Evolutionary conservation across 257 asterid genomes (phyloP).

Genomic region (Cordia subcordata): DNA sequence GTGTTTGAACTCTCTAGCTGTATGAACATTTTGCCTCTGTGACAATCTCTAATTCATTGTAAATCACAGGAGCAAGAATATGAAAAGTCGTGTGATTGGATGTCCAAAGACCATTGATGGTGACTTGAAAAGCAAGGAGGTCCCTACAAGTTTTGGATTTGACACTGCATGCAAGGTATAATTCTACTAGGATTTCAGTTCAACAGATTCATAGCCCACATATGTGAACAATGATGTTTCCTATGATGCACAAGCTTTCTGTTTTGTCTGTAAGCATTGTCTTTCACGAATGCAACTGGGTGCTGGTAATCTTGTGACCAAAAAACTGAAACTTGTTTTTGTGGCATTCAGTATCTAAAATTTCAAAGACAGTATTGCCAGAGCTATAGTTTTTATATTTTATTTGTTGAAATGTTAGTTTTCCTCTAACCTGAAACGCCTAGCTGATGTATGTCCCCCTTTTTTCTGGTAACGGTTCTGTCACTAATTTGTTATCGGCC

Average conservation of each 20-base stretch:
- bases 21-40: background rate
- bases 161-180: constrained; percentile 99
- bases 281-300: no score
- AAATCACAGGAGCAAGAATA: constrained; percentile 60
- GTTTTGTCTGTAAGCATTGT: no score
- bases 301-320: no score
- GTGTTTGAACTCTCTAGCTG: background rate
- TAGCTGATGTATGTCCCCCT: background rate
- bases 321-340: no score
- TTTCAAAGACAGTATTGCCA: no score
- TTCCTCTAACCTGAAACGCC: no score
- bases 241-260: no score
- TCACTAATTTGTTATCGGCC: constrained; percentile 1
- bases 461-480: background rate
- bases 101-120: constrained; percentile 99
- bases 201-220: background rate
- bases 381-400: no score
- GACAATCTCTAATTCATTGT: background rate
- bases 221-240: no score
- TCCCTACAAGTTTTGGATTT: constrained; percentile 93
- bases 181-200: background rate
- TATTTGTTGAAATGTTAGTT: no score
- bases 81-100: constrained; percentile 93
- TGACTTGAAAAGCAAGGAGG: constrained; percentile 92
- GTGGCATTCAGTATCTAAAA: no score